Conservation (phyloP, 2,329 filamentous ascomycete genomes). For the Phialophora tarda region DNA sequence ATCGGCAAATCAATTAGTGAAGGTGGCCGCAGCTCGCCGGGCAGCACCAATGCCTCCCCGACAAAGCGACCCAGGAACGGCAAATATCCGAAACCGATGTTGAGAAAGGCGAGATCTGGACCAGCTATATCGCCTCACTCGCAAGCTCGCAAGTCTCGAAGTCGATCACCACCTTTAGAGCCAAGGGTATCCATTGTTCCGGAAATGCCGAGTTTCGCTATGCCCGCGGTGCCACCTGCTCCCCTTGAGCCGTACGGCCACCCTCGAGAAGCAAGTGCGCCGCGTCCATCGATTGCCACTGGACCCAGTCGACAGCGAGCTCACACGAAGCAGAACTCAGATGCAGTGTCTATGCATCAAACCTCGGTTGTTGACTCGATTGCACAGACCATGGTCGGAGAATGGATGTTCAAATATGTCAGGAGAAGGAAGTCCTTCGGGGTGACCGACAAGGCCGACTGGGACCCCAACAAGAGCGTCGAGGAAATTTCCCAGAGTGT, state of each 20-base stretch:
- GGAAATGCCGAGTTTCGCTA: constrained; percentile 44
- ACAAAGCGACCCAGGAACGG: constrained; percentile 54
- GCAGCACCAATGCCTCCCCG: constrained; percentile 61
- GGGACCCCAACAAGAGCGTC: constrained; percentile 61
- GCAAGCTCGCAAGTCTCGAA: constrained; percentile 47
- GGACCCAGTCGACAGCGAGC: constrained; percentile 54
- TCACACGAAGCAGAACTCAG: constrained; percentile 55
- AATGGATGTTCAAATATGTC: constrained; percentile 62
- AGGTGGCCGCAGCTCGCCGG: constrained; percentile 76
- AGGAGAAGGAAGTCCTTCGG: constrained; percentile 81
- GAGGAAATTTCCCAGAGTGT: constrained; percentile 74
- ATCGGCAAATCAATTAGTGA: constrained; percentile 73
- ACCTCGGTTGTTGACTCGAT: constrained; percentile 93
- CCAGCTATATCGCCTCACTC: constrained; percentile 47
- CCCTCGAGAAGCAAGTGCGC: constrained; percentile 37
- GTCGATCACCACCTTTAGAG: constrained; percentile 51
- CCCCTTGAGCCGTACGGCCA: constrained; percentile 23
- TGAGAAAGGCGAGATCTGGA: constrained; percentile 85
- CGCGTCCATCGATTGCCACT: constrained; percentile 39
- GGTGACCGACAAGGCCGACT: constrained; percentile 65
- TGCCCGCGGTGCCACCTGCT: constrained; percentile 32
- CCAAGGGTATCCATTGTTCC: constrained; percentile 40
- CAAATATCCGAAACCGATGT: constrained; percentile 57
- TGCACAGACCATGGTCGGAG: constrained; percentile 96
- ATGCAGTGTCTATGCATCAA: constrained; percentile 66